These are phyloP conservation scores for Trichophyton mentagrophytes DNA, from an alignment of 2,329 filamentous ascomycete genomes.

Conservation along the genomic window DNA sequence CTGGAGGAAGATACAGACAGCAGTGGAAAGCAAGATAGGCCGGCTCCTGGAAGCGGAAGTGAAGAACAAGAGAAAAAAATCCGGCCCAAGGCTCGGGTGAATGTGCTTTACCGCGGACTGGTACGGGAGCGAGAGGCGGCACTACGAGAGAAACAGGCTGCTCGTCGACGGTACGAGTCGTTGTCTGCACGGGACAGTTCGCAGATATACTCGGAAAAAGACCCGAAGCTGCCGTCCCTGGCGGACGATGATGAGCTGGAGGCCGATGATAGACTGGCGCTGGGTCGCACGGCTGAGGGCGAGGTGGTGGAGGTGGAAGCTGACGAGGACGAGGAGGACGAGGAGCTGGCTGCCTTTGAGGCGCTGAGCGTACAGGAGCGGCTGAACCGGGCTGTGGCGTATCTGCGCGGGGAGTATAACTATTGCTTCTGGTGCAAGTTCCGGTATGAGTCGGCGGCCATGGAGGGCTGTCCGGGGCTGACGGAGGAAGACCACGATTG, in stretches of 20 bases:
- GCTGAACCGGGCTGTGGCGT: slow-evolving; percentile 51
- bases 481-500: slow-evolving; percentile 71
- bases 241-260: slow-evolving; percentile 57
- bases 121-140: slow-evolving; percentile 56
- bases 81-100: slow-evolving; percentile 41
- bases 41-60: no score
- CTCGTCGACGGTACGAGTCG: slow-evolving; percentile 53
- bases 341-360: slow-evolving; percentile 69
- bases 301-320: slow-evolving; percentile 32
- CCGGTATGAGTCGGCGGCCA: slow-evolving; percentile 53
- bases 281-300: slow-evolving; percentile 27
- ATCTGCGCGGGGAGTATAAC: slow-evolving; percentile 55
- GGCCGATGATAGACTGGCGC: slow-evolving; percentile 43
- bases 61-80: not conserved
- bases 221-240: slow-evolving; percentile 24
- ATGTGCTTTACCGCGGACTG: slow-evolving; percentile 67
- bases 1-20: slow-evolving; percentile 37
- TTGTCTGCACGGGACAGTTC: slow-evolving; percentile 33
- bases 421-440: slow-evolving; percentile 98
- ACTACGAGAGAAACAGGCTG: slow-evolving; percentile 54
- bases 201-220: slow-evolving; percentile 17
- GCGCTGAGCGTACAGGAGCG: slow-evolving; percentile 53
- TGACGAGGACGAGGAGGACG: slow-evolving; percentile 51
- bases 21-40: slow-evolving; percentile 3
- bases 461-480: slow-evolving; percentile 82